Base-by-base conservation (phyloP, 2,329 filamentous ascomycete genomes). In the Cytospora piceae region DNA sequence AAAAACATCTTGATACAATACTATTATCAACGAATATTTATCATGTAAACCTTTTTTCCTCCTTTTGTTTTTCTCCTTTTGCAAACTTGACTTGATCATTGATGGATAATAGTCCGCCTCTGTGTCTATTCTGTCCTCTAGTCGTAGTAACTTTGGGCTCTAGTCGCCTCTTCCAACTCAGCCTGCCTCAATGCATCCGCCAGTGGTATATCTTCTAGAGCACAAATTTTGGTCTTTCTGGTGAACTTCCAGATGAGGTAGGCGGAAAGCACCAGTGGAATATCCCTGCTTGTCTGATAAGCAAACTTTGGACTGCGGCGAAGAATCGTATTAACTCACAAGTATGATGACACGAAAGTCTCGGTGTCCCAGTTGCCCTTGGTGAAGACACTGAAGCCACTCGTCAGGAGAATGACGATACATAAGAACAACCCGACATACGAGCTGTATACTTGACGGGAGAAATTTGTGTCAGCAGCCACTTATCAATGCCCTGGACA, bases 351-450 rank as follows among this genome's bases (percentile, higher is more conserved):
- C 1, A 89, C 81, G 69, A 90, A 90, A 1, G 75, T 78, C 24
- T 81, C 81, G 0, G 84, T 72, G 63, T 83, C 78, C 86, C 86
- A 89, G 65, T 85, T 83, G 2, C 86, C 86, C 42, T 76, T 76
- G 1, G 85, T 87, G 66, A 90, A 90, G 4, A 86, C 84, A 2
- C 78, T 72, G 70, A 93, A 93, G 0, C 90, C 90, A 46, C 87
- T 85, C 4, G 90, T 93, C 51, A 93, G 79, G 4, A 93, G 77
- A 67, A 92, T 88, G 51, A 90, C 75, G 32, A 87, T 78, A 72
- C 83, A 86, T 79, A 88, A 85, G 67, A 80, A 73, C 6, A 94
- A 79, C 0, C 86, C 85, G 11, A 79, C 76, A 70, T 82, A 88
- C 0, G 90, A 90, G 15, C 82, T 84, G 69, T 87, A 88, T 15